A percentile compares a stretch with the other conserved stretches of the same genome.
These are phyloP conservation scores for Dendrobium officinale DNA, from an alignment of 106 monocot genomes.

Conservation along the genomic window DNA sequence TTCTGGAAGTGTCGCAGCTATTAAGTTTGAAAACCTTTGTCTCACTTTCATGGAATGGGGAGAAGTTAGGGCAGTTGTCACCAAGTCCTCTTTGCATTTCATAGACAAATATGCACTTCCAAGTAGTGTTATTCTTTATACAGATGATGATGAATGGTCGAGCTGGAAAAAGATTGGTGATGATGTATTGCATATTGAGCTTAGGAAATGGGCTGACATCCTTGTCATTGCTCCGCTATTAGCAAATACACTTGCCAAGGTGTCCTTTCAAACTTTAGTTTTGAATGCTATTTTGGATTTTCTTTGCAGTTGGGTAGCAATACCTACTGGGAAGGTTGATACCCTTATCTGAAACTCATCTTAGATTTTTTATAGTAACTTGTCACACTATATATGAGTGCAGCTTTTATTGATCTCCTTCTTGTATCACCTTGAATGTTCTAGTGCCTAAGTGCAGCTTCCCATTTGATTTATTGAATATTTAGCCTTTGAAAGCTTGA, in stretches of 20 bases:
- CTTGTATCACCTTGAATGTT: neutral
- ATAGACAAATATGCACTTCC: slow-evolving; percentile 53
- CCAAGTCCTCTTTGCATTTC: slow-evolving; percentile 76
- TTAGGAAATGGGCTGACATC: slow-evolving; percentile 85
- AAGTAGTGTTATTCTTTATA: slow-evolving; percentile 60
- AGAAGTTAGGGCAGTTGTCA: slow-evolving; percentile 81
- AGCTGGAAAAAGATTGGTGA: slow-evolving; percentile 89
- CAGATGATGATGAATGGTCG: slow-evolving; percentile 91
- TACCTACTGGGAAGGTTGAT: neutral
- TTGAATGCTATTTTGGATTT: neutral
- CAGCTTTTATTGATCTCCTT: neutral
- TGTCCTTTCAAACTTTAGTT: slow-evolving; percentile 7
- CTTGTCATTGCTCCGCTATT: slow-evolving; percentile 86
- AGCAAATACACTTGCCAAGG: slow-evolving; percentile 95
- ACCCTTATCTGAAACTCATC: neutral
- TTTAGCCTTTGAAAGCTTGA: neutral
- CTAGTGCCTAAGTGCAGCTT: neutral
- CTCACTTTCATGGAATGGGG: slow-evolving; percentile 74
- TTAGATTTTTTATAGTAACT: neutral
- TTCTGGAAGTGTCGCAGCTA: slow-evolving; percentile 86
- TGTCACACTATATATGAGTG: neutral
- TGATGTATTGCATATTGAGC: slow-evolving; percentile 81
- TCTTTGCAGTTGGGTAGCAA: neutral
- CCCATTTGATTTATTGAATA: neutral
- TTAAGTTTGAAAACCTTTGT: slow-evolving; percentile 81